Conservation (phyloP, 148 eudicot species). For the Vaccinium macrocarpon region DNA sequence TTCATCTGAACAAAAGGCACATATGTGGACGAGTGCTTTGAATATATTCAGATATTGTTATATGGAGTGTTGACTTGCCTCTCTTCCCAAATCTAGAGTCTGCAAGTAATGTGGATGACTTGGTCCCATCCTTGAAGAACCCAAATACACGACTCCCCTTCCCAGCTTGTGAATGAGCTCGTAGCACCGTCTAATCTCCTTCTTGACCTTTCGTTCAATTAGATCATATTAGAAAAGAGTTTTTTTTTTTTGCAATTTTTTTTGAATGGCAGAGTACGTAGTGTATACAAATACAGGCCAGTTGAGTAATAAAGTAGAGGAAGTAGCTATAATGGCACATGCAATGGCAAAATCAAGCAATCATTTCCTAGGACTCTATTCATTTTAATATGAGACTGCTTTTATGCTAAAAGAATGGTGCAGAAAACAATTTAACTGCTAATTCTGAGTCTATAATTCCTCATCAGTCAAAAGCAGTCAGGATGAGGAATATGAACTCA, state of each 20-base stretch:
- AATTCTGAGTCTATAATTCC: not conserved
- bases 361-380: not conserved
- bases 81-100: conserved; percentile 56
- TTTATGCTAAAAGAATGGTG: not conserved
- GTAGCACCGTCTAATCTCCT: conserved; percentile 84
- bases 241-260: not conserved
- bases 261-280: not conserved
- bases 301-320: not conserved
- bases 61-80: conserved; percentile 41
- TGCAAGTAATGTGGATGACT: conserved; percentile 71
- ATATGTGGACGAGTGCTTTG: not conserved
- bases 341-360: not conserved
- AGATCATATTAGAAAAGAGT: not conserved
- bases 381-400: not conserved
- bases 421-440: not conserved
- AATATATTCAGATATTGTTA: not conserved
- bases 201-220: conserved; percentile 50
- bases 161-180: conserved; percentile 80
- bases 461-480: not conserved
- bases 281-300: not conserved
- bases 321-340: conserved; percentile 2
- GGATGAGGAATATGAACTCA: not conserved
- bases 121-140: conserved; percentile 76
- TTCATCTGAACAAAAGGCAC: not conserved
- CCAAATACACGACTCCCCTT: conserved; percentile 85